Base-by-base conservation (phyloP, 2,329 filamentous ascomycete genomes). In the Corynespora cassiicola region DNA sequence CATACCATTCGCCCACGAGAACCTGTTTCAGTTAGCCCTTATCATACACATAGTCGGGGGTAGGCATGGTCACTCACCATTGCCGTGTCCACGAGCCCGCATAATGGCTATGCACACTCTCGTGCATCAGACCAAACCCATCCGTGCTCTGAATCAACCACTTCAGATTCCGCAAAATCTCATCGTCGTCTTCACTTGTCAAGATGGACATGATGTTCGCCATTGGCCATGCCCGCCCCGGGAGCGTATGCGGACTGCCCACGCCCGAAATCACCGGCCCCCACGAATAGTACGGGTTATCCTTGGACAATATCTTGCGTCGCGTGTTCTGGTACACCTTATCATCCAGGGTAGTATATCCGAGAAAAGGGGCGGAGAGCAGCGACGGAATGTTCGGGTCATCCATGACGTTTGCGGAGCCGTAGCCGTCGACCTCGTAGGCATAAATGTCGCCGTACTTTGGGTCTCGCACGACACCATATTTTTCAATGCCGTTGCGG, bases 301-400 rank as follows among this genome's bases (percentile, higher is more conserved):
- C 50, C 1, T 56, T 53, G 19, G 62, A 67, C 0, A 78, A 58
- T 3, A 77, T 58, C 36, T 72, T 64, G 4, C 52, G 45, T 7
- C 75, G 67, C 0, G 75, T 78, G 38, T 68, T 69, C 19, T 65
- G 64, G 39, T 78, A 77, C 11, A 74, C 58, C 2, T 52, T 36
- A 39, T 76, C 71, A 21, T 25, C 22, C 4, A 43, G 33, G 5
- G 69, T 53, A 1, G 72, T 50, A 44, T 82, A 87, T 6, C 80
- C 78, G 20, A 86, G 68, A 47, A 85, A 81, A 0, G 85, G 84
- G 9, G 84, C 76, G 0, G 81, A 80, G 14, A 88, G 73, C 2
- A 88, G 72, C 11, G 80, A 84, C 0, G 85, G 85, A 26, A 88
- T 77, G 47, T 88, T 88, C 7, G 85, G 82, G 39, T 88, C 85